Base-by-base conservation (phyloP, 495 filamentous ascomycete genomes). In the Neurospora tetrasperma region DNA sequence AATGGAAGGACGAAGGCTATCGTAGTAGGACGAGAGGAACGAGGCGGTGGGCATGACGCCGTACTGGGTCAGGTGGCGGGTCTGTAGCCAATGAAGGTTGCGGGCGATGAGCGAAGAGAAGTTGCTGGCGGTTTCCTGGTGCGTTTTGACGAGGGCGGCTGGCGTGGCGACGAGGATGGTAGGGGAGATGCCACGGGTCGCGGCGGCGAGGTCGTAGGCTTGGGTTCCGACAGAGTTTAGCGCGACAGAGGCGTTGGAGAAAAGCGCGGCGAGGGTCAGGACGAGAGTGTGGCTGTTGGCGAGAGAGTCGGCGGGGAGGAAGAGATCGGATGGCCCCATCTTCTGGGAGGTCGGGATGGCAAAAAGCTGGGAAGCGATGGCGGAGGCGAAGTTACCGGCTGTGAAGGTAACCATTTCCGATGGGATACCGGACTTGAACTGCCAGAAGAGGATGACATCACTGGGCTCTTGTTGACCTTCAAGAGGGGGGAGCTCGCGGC, bases 281-380 rank as follows among this genome's bases (percentile, higher is more conserved):
- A 90, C 88, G 18, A 98, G 87, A 2, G 93, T 87, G 81, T 97
- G 96, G 0, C 90, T 89, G 66, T 90, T 86, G 3, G 90, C 90
- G 31, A 98, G 89, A 3, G 91, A 90, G 74, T 95, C 93, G 46
- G 93, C 93, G 0, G 95, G 91, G n/a, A 98, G 87, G 79, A 99
- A 93, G 38, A 97, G 83, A 77, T 99, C 96, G 3, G 87, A 84
- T 5, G 90, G 83, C 12, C 80, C 87, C 72, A 97, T 84, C 44
- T 92, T 90, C 77, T 97, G 90, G 39, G 82, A 81, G 12, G 88
- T 87, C 42, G 94, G 94, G 72, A 98, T 81, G 5, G 90, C 86
- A 66, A 90, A 88, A 48, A 93, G 86, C 76, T 95, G 88, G n/a
- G 91, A 90, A 40, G 90, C 90, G 75, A 96, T 88, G 42, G 88